A percentile compares a stretch with the other conserved stretches of the same genome.
These are phyloP conservation scores for Ceriops decandra DNA, from an alignment of 345 rosid genomes.

Conservation along the genomic window DNA sequence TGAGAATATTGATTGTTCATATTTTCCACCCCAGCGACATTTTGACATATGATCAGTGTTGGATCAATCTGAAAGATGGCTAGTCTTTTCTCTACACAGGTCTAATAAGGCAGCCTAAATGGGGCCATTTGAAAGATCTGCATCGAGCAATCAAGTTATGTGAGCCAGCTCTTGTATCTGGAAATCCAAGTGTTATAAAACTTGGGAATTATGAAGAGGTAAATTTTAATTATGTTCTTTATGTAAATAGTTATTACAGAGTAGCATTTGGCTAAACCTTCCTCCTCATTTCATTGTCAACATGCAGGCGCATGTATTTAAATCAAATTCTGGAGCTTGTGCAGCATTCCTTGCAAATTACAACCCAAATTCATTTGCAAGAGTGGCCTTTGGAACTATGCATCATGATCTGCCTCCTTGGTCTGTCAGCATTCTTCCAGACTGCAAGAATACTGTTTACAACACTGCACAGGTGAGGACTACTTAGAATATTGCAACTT, in stretches of 20 bases:
- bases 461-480: slow-evolving; percentile 91
- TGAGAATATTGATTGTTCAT: background rate
- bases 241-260: slow-evolving; percentile 1
- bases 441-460: slow-evolving; percentile 95
- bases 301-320: slow-evolving; percentile 85
- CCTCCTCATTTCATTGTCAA: slow-evolving; percentile 1
- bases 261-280: background rate
- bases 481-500: background rate
- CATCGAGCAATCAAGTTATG: slow-evolving; percentile 89
- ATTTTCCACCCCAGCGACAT: background rate
- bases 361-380: slow-evolving; percentile 57
- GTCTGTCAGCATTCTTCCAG: slow-evolving; percentile 98
- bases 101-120: slow-evolving; percentile 86
- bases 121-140: slow-evolving; percentile 99
- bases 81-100: slow-evolving; percentile 41
- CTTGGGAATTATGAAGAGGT: slow-evolving; percentile 97
- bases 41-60: background rate
- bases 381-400: slow-evolving; percentile 64
- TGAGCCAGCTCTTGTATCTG: slow-evolving; percentile 82
- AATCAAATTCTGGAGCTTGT: slow-evolving; percentile 70
- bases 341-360: slow-evolving; percentile 94
- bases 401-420: slow-evolving; percentile 97
- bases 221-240: slow-evolving; percentile 11
- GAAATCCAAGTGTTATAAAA: slow-evolving; percentile 50
- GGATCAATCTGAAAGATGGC: slow-evolving; percentile 5